These are phyloP conservation scores for Carex myosuroides DNA, from an alignment of 176 grass and related monocot species.

Conservation along the genomic window DNA sequence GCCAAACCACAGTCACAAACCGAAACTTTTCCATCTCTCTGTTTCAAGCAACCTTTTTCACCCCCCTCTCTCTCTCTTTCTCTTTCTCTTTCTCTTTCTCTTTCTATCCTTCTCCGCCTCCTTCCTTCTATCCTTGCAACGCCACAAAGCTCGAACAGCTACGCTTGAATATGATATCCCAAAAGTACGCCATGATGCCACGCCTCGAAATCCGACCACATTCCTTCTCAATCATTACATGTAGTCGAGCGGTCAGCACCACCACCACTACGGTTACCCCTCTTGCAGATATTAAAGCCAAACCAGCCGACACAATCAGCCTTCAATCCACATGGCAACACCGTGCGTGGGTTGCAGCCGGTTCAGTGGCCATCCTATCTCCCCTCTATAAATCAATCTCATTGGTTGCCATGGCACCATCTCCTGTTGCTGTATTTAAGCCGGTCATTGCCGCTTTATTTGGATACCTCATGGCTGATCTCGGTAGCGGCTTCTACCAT, in stretches of 20 bases:
- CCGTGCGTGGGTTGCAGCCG: slow-evolving; percentile 55
- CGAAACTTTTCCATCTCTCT: not conserved
- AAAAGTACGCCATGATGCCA: slow-evolving; percentile 45
- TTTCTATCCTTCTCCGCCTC: not conserved
- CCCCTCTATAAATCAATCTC: slow-evolving; percentile 55
- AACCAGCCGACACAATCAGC: slow-evolving; percentile 28
- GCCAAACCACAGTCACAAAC: not conserved
- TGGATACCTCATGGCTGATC: slow-evolving; percentile 71
- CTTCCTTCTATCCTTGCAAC: not conserved
- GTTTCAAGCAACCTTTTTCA: not conserved
- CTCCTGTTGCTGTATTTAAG: slow-evolving; percentile 17
- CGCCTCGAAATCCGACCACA: slow-evolving; percentile 27
- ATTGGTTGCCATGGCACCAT: slow-evolving; percentile 9
- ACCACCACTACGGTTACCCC: not conserved
- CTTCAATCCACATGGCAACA: slow-evolving; percentile 80
- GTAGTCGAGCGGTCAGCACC: slow-evolving; percentile 35
- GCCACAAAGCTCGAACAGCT: not conserved
- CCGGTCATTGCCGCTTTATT: slow-evolving; percentile 22
- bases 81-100: no score
- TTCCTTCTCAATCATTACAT: slow-evolving; percentile 8
- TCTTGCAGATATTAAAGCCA: not conserved
- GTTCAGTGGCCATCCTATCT: slow-evolving; percentile 49
- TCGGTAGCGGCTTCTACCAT: slow-evolving; percentile 73
- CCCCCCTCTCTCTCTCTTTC: not conserved
- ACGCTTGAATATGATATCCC: not conserved